Percentiles rank a stretch among this genome's conserved stretches.
phyloP scores from a whole-genome alignment of 352 stramenopile genomes.

The Phytophthora syringae region DNA sequence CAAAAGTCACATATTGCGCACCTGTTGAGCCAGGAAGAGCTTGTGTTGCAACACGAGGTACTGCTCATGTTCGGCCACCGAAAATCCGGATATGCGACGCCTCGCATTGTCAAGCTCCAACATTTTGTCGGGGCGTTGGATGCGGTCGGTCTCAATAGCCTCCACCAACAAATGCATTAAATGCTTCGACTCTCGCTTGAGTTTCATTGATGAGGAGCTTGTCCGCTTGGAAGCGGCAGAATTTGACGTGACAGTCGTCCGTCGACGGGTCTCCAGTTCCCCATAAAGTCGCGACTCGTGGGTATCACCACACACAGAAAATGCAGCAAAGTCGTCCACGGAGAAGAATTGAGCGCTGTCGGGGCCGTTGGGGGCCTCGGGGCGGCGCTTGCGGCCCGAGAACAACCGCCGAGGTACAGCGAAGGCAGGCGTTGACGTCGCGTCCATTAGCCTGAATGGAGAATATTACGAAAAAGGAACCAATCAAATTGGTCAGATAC shows the following conservation, averaged over 20 bases:
- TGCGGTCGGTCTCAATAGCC: constrained; percentile 15
- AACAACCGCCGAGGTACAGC: constrained; percentile 53
- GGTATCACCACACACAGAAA: constrained; percentile 37
- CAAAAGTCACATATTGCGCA: constrained; percentile 33
- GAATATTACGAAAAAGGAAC: too few species aligned
- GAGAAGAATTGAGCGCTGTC: constrained; percentile 40
- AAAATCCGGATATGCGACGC: constrained; percentile 55
- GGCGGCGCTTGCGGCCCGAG: constrained; percentile 51
- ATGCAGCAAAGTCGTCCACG: constrained; percentile 41
- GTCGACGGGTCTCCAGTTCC: constrained; percentile 31
- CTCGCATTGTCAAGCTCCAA: constrained; percentile 42
- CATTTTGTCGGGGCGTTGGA: constrained; percentile 21
- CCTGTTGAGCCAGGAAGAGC: constrained; percentile 45
- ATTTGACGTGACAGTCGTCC: constrained; percentile 23
- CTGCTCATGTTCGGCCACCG: constrained; percentile 54
- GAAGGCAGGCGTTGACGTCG: constrained; percentile 33
- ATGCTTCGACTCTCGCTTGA: constrained; percentile 31
- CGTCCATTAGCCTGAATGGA: constrained; percentile 16
- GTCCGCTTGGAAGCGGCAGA: not conserved
- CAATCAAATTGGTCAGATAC: not conserved
- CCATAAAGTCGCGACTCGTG: constrained; percentile 36
- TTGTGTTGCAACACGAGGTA: constrained; percentile 62
- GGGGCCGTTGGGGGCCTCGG: not conserved
- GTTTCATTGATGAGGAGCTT: not conserved
- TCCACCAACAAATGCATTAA: constrained; percentile 45